Evolutionary conservation across 352 stramenopile species (phyloP), one percentile per base, ranked within the genome.

Genomic region (Elongisporangium prolatum): DNA sequence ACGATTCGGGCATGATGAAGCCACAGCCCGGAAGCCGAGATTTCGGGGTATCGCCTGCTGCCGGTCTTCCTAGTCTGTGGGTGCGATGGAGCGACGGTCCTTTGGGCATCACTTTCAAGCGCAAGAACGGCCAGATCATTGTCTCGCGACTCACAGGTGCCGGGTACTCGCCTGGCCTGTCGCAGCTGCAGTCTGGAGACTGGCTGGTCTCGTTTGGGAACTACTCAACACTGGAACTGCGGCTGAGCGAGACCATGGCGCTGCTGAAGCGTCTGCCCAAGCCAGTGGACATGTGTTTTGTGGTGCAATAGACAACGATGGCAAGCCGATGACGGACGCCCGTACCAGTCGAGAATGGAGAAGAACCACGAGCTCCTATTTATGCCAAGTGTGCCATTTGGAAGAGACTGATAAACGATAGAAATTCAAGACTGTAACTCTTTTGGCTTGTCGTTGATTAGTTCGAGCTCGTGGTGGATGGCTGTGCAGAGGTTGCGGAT

Each of bases 201-300:
- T 90, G 77, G 81, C 71, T 93, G 20, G 71, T 93, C 53, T 88
- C 80, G 24, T 88, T 93, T 62, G 88, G 86, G 56, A 76, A 77
- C 57, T 71, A 81, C 50, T 68, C 75, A 50, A 93, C 84, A 13
- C 59, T 72, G 22, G 73, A 76, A 34, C 59, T 93, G 22, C 68
- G 77, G 13, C 67, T 91, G 21, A 79, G 76, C 16, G 75, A 93
- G 68, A 91, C 84, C 24, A 93, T 93, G 81, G 78, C 88, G 60
- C 60, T 93, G 54, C 77, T 93, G 59, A 90, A 91, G 65, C 71
- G 70, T 9, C 72, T 80, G 17, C 76, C 80, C 13, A 93, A 93
- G 62, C 84, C 84, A 25, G 69, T 91, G 48, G 71, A 86, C 56
- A 88, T 93, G 81, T 82, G 81, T 56, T 93, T 91, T 63, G 66